Evolutionary conservation across 164 flowering plant genomes (phyloP), one percentile per base, ranked within the genome.

Genomic region (Akebia trifoliata): DNA sequence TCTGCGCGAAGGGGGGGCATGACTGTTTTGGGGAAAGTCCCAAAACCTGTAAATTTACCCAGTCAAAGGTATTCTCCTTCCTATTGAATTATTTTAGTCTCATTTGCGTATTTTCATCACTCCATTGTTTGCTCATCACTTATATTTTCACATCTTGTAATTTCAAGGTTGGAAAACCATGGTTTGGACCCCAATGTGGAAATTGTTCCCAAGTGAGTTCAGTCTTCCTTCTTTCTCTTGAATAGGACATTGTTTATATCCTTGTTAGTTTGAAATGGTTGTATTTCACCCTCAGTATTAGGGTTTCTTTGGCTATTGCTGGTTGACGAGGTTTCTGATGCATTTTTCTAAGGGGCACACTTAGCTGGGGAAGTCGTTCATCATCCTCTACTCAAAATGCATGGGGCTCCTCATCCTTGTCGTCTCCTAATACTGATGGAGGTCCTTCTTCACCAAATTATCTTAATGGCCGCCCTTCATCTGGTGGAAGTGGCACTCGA

Each of bases 171-270:
- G 70, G 97, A 94, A 70, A 94, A 90, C 73, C 93, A 90, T 66
- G 97, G 99, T 12, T 53, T 86, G 75, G 93, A 94, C 70, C 99
- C 94, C 42, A 86, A 73, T 63, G 93, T 88, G 54, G 99, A 90
- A 73, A 86, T 94, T 75, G 99, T 94, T 64, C 99, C 99, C 81
- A 90, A 90, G 99, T 90, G 60, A 88, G 96, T 77, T 32, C 20
- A 29, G 54, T 35, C 31, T 18, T 35, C 21, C 20, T 31, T 38
- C 50, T 7, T 9, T 34, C 22, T 44, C 20, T 24, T 47, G 3
- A 49, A 11, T 47, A 18, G 31, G 24, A 14, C 14, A 12, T 40
- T 51, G n/a, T 43, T 31, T 30, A 21, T 59, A 24, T 59, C 15
- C 20, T 43, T 43, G 10, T 43, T 24, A 20, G 34, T 46, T 14